These are phyloP conservation scores for Crucihimalaya himalaica DNA, from an alignment of 345 rosid genomes.

Conservation along the genomic window DNA sequence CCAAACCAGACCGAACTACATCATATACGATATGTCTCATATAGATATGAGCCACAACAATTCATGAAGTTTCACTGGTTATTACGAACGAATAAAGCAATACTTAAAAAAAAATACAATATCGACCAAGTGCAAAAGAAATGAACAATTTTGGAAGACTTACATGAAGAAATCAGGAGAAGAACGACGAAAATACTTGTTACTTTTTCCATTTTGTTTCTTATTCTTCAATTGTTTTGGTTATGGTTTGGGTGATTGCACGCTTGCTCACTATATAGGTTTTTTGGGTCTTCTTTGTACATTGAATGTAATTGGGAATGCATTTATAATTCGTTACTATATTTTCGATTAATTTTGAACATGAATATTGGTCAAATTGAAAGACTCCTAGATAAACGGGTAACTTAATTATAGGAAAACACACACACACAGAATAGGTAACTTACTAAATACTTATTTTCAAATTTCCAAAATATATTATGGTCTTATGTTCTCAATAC, in stretches of 20 bases:
- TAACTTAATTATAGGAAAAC: neutral
- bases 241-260: neutral
- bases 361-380: neutral
- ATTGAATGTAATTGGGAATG: neutral
- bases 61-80: no score
- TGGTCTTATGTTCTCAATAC: neutral
- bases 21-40: neutral
- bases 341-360: neutral
- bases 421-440: neutral
- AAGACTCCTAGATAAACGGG: neutral
- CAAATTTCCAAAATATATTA: neutral
- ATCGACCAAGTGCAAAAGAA: neutral
- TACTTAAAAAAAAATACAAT: no score
- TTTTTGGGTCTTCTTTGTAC: neutral
- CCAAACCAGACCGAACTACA: neutral
- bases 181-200: neutral
- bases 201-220: neutral
- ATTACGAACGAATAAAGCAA: no score
- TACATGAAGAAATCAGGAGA: slow-evolving; percentile 5
- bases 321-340: neutral
- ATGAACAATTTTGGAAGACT: neutral
- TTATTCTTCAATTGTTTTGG: neutral
- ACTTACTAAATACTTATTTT: no score
- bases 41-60: neutral
- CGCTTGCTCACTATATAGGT: neutral